Evolutionary conservation across 441 rosid genomes (phyloP).

Genomic region (Croton setiger): DNA sequence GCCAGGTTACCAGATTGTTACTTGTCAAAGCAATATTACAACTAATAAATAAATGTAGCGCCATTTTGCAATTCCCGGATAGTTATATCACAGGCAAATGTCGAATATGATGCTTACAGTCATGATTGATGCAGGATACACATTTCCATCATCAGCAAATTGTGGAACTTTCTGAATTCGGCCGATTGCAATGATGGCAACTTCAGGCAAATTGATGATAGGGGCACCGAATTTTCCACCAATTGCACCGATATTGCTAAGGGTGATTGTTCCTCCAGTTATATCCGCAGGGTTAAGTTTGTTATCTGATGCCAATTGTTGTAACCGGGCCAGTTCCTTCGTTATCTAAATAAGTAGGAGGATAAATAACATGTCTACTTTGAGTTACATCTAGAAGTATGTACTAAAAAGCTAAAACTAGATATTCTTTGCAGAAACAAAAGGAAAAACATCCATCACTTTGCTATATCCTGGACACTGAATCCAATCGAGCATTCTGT

Average conservation of each 20-base stretch:
- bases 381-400: not conserved
- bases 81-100: not conserved
- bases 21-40: too few species aligned
- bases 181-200: slow-evolving; percentile 80
- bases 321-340: slow-evolving; percentile 70
- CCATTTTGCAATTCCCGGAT: too few species aligned
- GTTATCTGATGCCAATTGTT: slow-evolving; percentile 58
- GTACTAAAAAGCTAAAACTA: not conserved
- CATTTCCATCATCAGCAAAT: slow-evolving; percentile 53
- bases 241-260: slow-evolving; percentile 88
- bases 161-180: slow-evolving; percentile 80
- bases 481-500: not conserved
- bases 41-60: not conserved
- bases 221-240: slow-evolving; percentile 95
- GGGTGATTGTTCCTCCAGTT: slow-evolving; percentile 81
- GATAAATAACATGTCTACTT: too few species aligned
- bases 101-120: slow-evolving; percentile 42
- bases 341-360: slow-evolving; percentile 51
- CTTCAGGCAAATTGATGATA: slow-evolving; percentile 86
- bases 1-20: too few species aligned
- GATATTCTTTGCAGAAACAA: too few species aligned
- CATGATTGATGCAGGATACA: slow-evolving; percentile 66
- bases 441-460: not conserved
- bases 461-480: slow-evolving; percentile 1
- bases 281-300: slow-evolving; percentile 72